A percentile compares a stretch with the other conserved stretches of the same genome.
These are phyloP conservation scores for Mycena crocata DNA, from an alignment of 768 basidiomycete species.

Conservation along the genomic window DNA sequence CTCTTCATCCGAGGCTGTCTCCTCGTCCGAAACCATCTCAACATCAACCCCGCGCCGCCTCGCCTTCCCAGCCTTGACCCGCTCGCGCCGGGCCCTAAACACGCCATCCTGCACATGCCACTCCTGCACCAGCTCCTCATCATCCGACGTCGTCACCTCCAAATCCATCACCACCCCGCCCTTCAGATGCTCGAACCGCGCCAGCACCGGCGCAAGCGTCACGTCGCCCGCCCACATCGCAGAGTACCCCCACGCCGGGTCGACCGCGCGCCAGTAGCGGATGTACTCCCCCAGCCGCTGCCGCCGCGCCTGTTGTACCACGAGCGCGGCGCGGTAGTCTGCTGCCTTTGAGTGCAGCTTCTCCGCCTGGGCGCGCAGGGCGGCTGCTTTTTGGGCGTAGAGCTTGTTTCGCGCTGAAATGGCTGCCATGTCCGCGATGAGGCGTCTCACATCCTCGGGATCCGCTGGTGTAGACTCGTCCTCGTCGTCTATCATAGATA, in stretches of 20 bases:
- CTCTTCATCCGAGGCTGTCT: slow-evolving; percentile 8
- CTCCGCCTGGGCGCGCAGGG: slow-evolving; percentile 1
- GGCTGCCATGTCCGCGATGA: slow-evolving; percentile 17
- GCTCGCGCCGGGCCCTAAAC: slow-evolving; percentile 6
- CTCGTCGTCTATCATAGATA: background rate
- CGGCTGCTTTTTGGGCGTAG: background rate
- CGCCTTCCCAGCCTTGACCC: background rate
- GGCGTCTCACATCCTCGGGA: slow-evolving; percentile 3
- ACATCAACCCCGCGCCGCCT: slow-evolving; percentile 10
- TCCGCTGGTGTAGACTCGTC: background rate
- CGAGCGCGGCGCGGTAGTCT: background rate
- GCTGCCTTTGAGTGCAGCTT: background rate
- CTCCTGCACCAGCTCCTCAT: slow-evolving; percentile 16
- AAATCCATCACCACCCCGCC: slow-evolving; percentile 5
- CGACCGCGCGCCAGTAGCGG: slow-evolving; percentile 15
- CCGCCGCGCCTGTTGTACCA: slow-evolving; percentile 16
- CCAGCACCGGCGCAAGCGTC: slow-evolving; percentile 5
- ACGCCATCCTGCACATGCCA: slow-evolving; percentile 4
- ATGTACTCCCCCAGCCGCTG: slow-evolving; percentile 14
- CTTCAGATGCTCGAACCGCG: background rate
- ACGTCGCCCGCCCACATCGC: slow-evolving; percentile 16
- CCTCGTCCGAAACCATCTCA: slow-evolving; percentile 17
- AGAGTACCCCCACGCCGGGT: slow-evolving; percentile 13
- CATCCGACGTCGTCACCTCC: slow-evolving; percentile 22
- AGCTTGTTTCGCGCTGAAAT: slow-evolving; percentile 14